phyloP scores from a whole-genome alignment of 23 red algal genomes.

The Chondrus crispus region DNA sequence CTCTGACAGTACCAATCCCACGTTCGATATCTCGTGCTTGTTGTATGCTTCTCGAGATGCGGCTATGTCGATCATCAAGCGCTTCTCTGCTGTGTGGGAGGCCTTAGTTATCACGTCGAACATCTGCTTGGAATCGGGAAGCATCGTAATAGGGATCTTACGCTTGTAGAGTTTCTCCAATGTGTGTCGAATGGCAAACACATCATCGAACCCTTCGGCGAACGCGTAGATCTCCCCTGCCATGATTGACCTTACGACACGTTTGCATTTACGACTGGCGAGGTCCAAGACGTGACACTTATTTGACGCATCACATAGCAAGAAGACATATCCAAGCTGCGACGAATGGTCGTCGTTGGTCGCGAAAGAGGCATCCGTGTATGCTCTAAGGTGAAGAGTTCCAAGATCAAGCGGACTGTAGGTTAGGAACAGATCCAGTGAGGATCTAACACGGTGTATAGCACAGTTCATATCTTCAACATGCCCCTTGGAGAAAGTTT shows the following conservation, averaged over 20 bases:
- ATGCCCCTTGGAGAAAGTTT: background rate
- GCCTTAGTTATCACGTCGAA: background rate
- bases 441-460: background rate
- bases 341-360: background rate
- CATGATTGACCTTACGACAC: background rate
- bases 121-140: background rate
- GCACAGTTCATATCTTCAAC: background rate
- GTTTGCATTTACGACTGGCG: background rate
- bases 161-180: background rate
- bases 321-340: constrained; percentile 6
- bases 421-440: background rate
- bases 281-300: background rate
- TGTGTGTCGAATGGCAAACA: background rate
- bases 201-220: background rate
- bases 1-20: background rate
- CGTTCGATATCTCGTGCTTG: background rate
- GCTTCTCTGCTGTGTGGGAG: background rate
- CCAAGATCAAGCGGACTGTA: background rate
- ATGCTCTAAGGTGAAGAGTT: background rate
- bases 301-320: background rate
- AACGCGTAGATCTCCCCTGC: background rate
- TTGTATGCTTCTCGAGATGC: background rate
- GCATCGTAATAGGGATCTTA: background rate
- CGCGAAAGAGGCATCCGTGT: background rate
- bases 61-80: constrained; percentile 7